Evolutionary conservation across 2,329 filamentous ascomycete species (phyloP).

Genomic region (Blastomyces emzantsi): DNA sequence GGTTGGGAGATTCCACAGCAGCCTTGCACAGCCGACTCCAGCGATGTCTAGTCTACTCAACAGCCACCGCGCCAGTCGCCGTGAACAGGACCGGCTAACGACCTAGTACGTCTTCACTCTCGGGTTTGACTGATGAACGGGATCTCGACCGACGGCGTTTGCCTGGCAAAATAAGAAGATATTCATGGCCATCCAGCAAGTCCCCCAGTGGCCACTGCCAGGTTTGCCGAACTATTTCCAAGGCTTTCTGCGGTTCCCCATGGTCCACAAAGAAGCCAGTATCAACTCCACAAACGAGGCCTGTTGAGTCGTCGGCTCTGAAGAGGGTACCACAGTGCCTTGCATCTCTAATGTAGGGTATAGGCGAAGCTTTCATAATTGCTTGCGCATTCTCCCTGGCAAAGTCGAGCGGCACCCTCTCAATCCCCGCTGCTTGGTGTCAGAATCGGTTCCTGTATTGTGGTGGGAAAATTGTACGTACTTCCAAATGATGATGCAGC

Average conservation of each 20-base stretch:
- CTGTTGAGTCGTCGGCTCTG: slow-evolving; percentile 21
- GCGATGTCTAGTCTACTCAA: too few species aligned
- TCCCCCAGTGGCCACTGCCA: slow-evolving; percentile 29
- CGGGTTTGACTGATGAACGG: too few species aligned
- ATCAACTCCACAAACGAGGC: slow-evolving; percentile 28
- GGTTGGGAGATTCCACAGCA: too few species aligned
- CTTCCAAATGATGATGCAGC: slow-evolving; percentile 19
- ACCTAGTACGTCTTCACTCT: too few species aligned
- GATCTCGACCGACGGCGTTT: too few species aligned
- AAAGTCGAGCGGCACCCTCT: slow-evolving; percentile 19
- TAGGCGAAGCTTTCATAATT: slow-evolving; percentile 31
- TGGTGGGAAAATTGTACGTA: slow-evolving; percentile 13
- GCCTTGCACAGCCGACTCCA: too few species aligned
- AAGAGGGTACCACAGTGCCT: slow-evolving; percentile 32
- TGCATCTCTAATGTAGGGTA: slow-evolving; percentile 33
- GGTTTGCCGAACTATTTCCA: slow-evolving; percentile 21
- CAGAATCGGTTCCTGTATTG: too few species aligned
- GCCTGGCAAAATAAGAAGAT: slow-evolving; percentile 22
- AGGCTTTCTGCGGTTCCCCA: slow-evolving; percentile 26
- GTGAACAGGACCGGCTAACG: too few species aligned
- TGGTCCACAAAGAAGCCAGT: slow-evolving; percentile 35
- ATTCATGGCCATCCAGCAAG: slow-evolving; percentile 27
- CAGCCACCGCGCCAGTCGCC: too few species aligned
- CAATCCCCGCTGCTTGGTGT: neutral
- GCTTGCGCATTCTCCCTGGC: slow-evolving; percentile 23